Conservation (phyloP, 176 grass and related monocot species). For the Themeda triandra region DNA sequence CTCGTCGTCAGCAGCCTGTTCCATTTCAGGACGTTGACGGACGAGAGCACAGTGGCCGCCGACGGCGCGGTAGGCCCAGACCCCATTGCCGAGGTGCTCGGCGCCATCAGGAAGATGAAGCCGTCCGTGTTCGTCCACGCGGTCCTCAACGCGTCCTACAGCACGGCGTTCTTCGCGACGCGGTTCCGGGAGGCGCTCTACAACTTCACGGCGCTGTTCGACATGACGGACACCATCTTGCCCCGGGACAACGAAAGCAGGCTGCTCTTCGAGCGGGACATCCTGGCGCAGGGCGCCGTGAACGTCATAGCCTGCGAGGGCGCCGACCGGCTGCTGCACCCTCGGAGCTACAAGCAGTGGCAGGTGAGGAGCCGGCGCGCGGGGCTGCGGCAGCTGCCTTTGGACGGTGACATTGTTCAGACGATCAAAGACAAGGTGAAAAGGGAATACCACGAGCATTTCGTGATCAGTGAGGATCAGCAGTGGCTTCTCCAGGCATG, state of each 20-base stretch:
- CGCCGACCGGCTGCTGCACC: conserved; percentile 11
- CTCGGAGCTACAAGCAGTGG: conserved; percentile 48
- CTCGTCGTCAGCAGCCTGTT: conserved; percentile 14
- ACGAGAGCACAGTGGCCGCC: background rate
- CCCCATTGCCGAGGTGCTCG: conserved; percentile 32
- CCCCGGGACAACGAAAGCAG: conserved; percentile 14
- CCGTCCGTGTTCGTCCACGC: conserved; percentile 31
- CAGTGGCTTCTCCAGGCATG: background rate
- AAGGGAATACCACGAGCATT: background rate
- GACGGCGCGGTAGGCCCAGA: background rate
- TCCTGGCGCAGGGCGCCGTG: background rate
- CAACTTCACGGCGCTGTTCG: conserved; percentile 27
- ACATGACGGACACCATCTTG: conserved; percentile 33
- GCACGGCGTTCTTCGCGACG: conserved; percentile 29
- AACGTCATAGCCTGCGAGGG: conserved; percentile 53
- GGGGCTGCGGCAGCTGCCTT: background rate
- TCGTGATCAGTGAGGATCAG: background rate
- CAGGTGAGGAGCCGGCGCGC: conserved; percentile 3
- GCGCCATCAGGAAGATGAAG: conserved; percentile 22
- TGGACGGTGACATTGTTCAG: background rate
- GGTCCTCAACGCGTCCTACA: conserved; percentile 28
- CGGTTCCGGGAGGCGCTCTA: conserved; percentile 42
- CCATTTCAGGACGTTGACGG: conserved; percentile 26
- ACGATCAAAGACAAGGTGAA: background rate
- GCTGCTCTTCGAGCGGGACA: conserved; percentile 30